These are phyloP conservation scores for Amanita subjunquillea DNA, from an alignment of 768 basidiomycete species.

Conservation along the genomic window DNA sequence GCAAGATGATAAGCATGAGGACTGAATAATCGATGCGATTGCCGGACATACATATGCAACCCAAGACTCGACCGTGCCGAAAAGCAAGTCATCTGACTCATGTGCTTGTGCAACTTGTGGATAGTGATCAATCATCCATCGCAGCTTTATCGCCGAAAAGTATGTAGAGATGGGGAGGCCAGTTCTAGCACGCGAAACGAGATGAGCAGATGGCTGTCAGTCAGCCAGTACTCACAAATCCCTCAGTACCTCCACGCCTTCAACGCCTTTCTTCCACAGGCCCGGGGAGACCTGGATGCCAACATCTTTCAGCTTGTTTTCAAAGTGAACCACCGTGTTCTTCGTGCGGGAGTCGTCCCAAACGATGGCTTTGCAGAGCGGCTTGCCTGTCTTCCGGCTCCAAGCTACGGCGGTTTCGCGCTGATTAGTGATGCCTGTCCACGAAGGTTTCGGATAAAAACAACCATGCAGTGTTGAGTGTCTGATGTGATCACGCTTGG, in stretches of 20 bases:
- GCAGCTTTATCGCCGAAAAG: constrained; percentile 93
- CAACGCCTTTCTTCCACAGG: constrained; percentile 58
- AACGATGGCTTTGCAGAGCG: constrained; percentile 83
- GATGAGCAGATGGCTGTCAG: constrained; percentile 6
- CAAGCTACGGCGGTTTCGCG: constrained; percentile 93
- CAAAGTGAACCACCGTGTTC: constrained; percentile 70
- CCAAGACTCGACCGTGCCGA: constrained; percentile 98
- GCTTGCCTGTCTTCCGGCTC: constrained; percentile 84
- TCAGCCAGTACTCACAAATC: constrained; percentile 43
- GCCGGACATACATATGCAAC: constrained; percentile 64
- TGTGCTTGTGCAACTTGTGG: constrained; percentile 70
- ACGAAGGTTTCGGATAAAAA: constrained; percentile 9
- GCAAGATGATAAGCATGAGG: not conserved
- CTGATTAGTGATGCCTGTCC: constrained; percentile 87
- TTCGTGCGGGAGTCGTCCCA: constrained; percentile 97
- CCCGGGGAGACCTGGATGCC: constrained; percentile 69
- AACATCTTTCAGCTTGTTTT: constrained; percentile 55
- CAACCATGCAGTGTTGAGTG: not conserved
- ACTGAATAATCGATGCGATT: not conserved
- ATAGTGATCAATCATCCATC: constrained; percentile 93
- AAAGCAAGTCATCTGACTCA: constrained; percentile 68
- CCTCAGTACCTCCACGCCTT: constrained; percentile 54
- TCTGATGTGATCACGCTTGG: constrained; percentile 12
- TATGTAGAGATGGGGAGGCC: constrained; percentile 95
- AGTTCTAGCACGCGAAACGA: constrained; percentile 40